phyloP scores from a whole-genome alignment of 306 rosid genomes.

The Glycine latifolia region DNA sequence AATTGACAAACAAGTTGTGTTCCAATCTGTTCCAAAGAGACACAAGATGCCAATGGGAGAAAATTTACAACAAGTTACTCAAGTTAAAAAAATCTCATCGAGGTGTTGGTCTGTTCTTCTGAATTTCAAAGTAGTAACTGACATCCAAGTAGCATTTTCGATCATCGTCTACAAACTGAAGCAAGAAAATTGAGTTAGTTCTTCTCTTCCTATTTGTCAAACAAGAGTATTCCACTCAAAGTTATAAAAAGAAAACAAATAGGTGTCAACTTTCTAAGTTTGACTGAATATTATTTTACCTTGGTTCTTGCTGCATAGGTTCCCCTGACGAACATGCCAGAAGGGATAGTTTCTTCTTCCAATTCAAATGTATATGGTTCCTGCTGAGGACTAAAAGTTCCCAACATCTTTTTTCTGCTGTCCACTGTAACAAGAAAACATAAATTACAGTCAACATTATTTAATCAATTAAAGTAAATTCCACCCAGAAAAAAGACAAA shows the following conservation, averaged over 20 bases:
- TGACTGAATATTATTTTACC: slow-evolving; percentile 49
- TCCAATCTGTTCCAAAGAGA: slow-evolving; percentile 40
- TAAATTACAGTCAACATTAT: not conserved
- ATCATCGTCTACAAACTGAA: slow-evolving; percentile 86
- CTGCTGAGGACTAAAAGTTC: slow-evolving; percentile 76
- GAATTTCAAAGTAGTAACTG: slow-evolving; percentile 78
- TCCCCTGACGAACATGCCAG: slow-evolving; percentile 78
- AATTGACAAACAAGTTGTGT: slow-evolving; percentile 37
- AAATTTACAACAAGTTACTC: slow-evolving; percentile 10
- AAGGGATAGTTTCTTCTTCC: slow-evolving; percentile 78
- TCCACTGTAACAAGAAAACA: slow-evolving; percentile 60
- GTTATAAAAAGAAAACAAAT: not conserved
- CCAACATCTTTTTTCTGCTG: slow-evolving; percentile 74
- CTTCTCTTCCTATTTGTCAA: not conserved
- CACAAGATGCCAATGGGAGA: slow-evolving; percentile 45
- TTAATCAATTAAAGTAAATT: slow-evolving; percentile 4
- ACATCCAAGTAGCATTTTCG: slow-evolving; percentile 77
- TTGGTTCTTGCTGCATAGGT: slow-evolving; percentile 72
- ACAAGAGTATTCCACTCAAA: slow-evolving; percentile 11
- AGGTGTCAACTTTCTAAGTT: not conserved
- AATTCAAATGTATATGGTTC: slow-evolving; percentile 64
- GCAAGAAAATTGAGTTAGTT: slow-evolving; percentile 23
- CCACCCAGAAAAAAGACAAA: not conserved
- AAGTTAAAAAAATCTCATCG: slow-evolving; percentile 41
- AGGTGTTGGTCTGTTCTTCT: slow-evolving; percentile 67